These are phyloP conservation scores for Eurotiales sp. DNA, from an alignment of 2,329 filamentous ascomycete genomes.

Conservation along the genomic window DNA sequence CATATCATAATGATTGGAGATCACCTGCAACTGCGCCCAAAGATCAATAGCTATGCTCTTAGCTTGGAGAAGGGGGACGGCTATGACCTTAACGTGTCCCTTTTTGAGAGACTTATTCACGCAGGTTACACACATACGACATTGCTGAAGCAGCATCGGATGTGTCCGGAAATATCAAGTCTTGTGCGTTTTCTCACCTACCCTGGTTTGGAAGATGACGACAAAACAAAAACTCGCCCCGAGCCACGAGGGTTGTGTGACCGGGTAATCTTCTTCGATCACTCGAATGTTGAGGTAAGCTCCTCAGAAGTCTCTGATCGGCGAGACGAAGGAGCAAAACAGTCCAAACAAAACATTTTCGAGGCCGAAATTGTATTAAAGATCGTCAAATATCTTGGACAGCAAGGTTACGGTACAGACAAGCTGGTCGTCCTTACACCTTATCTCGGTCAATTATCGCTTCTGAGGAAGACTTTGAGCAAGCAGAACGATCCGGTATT, in stretches of 20 bases:
- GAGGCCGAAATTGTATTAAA: constrained; percentile 65
- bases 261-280: constrained; percentile 65
- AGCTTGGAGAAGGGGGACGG: constrained; percentile 62
- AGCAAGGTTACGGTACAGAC: constrained; percentile 66
- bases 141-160: constrained; percentile 62
- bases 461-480: constrained; percentile 53
- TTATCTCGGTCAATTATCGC: constrained; percentile 64
- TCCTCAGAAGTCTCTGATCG: constrained; percentile 44
- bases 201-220: constrained; percentile 55
- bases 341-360: constrained; percentile 60
- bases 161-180: constrained; percentile 63
- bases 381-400: constrained; percentile 62
- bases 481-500: constrained; percentile 61
- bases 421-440: constrained; percentile 68
- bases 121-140: constrained; percentile 53
- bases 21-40: constrained; percentile 68
- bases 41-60: constrained; percentile 58
- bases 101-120: constrained; percentile 65
- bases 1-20: constrained; percentile 70
- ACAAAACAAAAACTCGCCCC: constrained; percentile 46
- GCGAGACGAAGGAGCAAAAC: constrained; percentile 47
- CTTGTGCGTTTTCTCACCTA: constrained; percentile 60
- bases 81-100: constrained; percentile 62
- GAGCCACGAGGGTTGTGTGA: constrained; percentile 55
- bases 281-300: constrained; percentile 52